Percentiles rank a stretch among this genome's conserved stretches.
phyloP scores from a whole-genome alignment of 176 grass and related monocot species.

The Rhynchospora tenuis region DNA sequence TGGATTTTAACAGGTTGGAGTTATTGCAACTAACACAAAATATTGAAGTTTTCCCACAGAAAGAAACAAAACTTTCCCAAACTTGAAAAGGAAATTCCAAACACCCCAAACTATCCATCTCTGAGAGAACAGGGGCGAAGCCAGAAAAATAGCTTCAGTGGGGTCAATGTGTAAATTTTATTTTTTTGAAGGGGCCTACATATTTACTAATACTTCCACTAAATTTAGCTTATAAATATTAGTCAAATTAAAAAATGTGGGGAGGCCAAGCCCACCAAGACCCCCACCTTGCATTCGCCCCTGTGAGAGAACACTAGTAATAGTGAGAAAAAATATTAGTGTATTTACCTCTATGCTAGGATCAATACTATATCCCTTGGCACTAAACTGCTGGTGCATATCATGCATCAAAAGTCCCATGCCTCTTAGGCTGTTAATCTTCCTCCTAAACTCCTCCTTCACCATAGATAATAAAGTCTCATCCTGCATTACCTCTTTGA shows the following conservation, averaged over 20 bases:
- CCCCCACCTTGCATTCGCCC: too few relatives aligned
- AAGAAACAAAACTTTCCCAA: not conserved
- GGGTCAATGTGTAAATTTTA: too few relatives aligned
- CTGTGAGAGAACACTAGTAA: not conserved
- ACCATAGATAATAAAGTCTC: slow-evolving; percentile 43
- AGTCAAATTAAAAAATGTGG: too few relatives aligned
- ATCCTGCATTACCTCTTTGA: slow-evolving; percentile 55
- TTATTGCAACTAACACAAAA: not conserved
- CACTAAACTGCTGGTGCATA: slow-evolving; percentile 67
- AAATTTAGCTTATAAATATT: too few relatives aligned
- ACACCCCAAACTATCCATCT: not conserved
- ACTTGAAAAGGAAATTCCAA: not conserved
- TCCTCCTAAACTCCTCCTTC: slow-evolving; percentile 68
- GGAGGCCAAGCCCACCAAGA: too few relatives aligned
- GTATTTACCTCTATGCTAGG: slow-evolving; percentile 58
- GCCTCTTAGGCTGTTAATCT: slow-evolving; percentile 49
- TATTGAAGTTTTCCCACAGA: not conserved
- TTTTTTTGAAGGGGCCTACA: too few relatives aligned
- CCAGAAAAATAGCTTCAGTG: too few relatives aligned
- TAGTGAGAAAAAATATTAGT: not conserved
- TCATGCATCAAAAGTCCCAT: slow-evolving; percentile 59
- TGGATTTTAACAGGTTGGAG: not conserved
- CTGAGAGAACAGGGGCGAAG: too few relatives aligned
- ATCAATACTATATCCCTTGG: slow-evolving; percentile 44
- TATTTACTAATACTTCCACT: too few relatives aligned